Evolutionary conservation across 2,329 filamentous ascomycete species (phyloP), one percentile per base, ranked within the genome.

Genomic region (Eurotiales sp.): DNA sequence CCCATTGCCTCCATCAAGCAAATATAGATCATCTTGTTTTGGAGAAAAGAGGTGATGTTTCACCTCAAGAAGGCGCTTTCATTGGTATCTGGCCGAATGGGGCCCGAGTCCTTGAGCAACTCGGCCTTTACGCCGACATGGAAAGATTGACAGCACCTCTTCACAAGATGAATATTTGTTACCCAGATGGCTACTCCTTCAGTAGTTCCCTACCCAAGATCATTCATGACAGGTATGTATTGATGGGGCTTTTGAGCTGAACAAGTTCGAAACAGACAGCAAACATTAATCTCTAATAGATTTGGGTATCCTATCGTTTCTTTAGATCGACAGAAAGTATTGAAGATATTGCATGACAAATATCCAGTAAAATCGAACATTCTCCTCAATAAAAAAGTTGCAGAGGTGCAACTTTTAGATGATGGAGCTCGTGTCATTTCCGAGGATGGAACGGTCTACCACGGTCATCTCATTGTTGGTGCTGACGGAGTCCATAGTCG

Each of bases 1-100:
- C 77, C 3, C 68, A 72, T 37, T 69, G 70, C 55, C 68, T 81
- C 4, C 66, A 79, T 46, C 61, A 62, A 36, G 63, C 71, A 14
- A 63, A 61, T 23, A 73, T 81, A 49, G 70, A 78, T 48, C 79
- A 74, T 56, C 47, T 77, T 2, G 54, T 81, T 1, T 67, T 81
- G 0, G 77, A 81, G 54, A 58, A 61, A 0, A 60, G 72, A 42
- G 15, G 56, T 0, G 59, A 69, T 0, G 68, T 80, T 23, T 69
- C 69, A 2, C 75, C 76, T 0, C 61, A 70, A 15, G 61, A 72
- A 0, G 77, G 77, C 1, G 75, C 75, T 0, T 71, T 67, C 3
- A 77, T 80, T 23, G 74, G 67, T 4, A 56, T 80, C 0, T 55
- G 67, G 0, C 64, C 77, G 0, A 68, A 73, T 12, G 73, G 74